Percentiles rank a stretch among this genome's conserved stretches.
Conservation (phyloP, 2,329 filamentous ascomycete genomes). For the Aspergillus persii region DNA sequence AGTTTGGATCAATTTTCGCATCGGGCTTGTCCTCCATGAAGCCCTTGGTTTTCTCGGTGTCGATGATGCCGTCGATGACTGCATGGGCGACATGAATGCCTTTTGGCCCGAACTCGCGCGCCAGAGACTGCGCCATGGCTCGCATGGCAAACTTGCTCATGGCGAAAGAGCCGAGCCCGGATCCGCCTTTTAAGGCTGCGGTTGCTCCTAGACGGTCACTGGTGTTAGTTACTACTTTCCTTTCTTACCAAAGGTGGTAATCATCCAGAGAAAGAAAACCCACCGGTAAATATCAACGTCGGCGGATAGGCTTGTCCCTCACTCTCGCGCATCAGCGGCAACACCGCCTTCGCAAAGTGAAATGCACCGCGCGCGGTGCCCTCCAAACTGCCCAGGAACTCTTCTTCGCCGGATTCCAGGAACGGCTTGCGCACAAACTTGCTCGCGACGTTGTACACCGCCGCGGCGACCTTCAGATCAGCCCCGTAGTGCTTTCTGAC, state of each 20-base stretch:
- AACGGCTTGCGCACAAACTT: constrained; percentile 27
- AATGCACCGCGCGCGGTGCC: constrained; percentile 46
- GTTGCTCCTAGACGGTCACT: constrained; percentile 37
- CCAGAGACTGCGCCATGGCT: constrained; percentile 51
- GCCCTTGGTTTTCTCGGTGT: constrained; percentile 51
- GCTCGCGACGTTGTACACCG: constrained; percentile 54
- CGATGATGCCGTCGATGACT: constrained; percentile 57
- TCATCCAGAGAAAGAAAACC: too few species aligned
- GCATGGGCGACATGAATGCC: constrained; percentile 57
- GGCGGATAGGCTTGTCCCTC: constrained; percentile 45
- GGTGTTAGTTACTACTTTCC: too few species aligned
- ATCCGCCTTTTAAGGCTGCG: constrained; percentile 52
- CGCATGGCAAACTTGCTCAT: constrained; percentile 54
- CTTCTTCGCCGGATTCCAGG: constrained; percentile 25
- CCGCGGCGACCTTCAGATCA: constrained; percentile 33
- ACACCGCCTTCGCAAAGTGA: constrained; percentile 49
- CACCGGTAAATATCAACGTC: constrained; percentile 52
- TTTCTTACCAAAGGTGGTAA: too few species aligned
- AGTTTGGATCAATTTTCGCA: constrained; percentile 52
- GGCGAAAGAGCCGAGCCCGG: constrained; percentile 50
- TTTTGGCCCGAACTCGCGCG: constrained; percentile 55
- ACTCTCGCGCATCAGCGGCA: constrained; percentile 45
- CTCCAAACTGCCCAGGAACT: constrained; percentile 21
- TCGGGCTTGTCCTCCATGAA: constrained; percentile 39
- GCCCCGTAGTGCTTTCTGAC: constrained; percentile 13